Percentiles rank a stretch among this genome's conserved stretches.
Conservation (phyloP, 805 yeast species). For the Tetrapisispora arboricola region DNA sequence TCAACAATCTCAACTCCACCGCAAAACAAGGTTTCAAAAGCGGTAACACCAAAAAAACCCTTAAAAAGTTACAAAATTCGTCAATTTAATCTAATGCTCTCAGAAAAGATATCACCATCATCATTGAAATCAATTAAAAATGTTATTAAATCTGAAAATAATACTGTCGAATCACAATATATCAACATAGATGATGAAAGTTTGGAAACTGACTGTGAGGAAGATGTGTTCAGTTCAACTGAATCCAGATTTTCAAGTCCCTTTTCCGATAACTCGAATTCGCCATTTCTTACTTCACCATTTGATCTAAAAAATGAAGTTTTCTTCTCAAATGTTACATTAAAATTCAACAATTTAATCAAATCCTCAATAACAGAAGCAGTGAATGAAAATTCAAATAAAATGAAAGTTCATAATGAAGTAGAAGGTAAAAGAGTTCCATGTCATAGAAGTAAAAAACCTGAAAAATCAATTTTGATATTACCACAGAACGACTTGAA, state of each 20-base stretch:
- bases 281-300: background rate
- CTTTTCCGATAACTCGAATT: constrained; percentile 9
- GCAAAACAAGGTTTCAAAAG: constrained; percentile 4
- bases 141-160: background rate
- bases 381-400: background rate
- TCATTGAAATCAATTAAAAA: background rate
- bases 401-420: background rate
- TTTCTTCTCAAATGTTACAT: background rate
- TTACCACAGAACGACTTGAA: constrained; percentile 13
- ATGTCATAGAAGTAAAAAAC: constrained; percentile 13
- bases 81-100: background rate
- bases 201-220: constrained; percentile 2
- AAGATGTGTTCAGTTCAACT: constrained; percentile 9
- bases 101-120: constrained; percentile 1
- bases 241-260: constrained; percentile 19
- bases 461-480: constrained; percentile 17
- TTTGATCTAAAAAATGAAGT: background rate
- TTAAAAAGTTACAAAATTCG: background rate
- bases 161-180: background rate
- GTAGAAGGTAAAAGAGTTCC: constrained; percentile 5
- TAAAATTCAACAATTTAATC: constrained; percentile 13
- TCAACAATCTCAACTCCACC: constrained; percentile 11
- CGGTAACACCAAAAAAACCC: background rate
- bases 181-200: background rate
- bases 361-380: constrained; percentile 6